Evolutionary conservation across 2,329 filamentous ascomycete genomes (phyloP), one percentile per base, ranked within the genome.

Genomic region (Aspergillus sp.): DNA sequence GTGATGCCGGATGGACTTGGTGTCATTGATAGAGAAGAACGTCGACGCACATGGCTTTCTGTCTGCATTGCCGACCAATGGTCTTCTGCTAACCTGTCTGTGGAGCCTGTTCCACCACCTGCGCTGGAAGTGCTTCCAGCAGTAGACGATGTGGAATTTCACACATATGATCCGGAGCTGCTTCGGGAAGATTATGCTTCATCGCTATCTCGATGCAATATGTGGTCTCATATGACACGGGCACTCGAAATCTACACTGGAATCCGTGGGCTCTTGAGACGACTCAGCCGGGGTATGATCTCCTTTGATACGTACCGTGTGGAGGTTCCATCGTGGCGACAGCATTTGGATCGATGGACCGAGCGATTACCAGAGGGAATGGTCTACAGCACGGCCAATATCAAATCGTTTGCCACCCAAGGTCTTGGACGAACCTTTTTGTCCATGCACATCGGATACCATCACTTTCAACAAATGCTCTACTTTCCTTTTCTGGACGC

Each of bases 381-480:
- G 35, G 31, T 19, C 2, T 55, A 53, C 32, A 52, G 10, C 5
- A 33, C 43, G 5, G 40, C 46, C 9, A 53, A 56, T 27, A 40
- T 56, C 3, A 43, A 39, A 12, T 44, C 42, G 11, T 42, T 50
- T 7, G 47, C 45, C 1, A 46, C 40, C 12, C 43, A 49, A 33
- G 28, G 45, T 1, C 48, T 57, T 32, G 51, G 54, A 5, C 44
- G 49, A 33, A 54, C 50, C 0, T 57, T 54, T 27, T 35, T 57
- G 7, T 43, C 51, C 6, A 57, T 57, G 54, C 54, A 57, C 39
- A 53, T 57, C 37, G 51, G 48, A 2, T 51, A 46, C 37, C 46
- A 53, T 19, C 54, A 56, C 32, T 54, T 57, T 28, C 46, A 45
- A 5, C 53, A 57, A 31, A 54, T 57, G 46, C 47, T 57, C 5